Evolutionary conservation across 495 filamentous ascomycete species (phyloP).

Genomic region (Penicillium parvum): DNA sequence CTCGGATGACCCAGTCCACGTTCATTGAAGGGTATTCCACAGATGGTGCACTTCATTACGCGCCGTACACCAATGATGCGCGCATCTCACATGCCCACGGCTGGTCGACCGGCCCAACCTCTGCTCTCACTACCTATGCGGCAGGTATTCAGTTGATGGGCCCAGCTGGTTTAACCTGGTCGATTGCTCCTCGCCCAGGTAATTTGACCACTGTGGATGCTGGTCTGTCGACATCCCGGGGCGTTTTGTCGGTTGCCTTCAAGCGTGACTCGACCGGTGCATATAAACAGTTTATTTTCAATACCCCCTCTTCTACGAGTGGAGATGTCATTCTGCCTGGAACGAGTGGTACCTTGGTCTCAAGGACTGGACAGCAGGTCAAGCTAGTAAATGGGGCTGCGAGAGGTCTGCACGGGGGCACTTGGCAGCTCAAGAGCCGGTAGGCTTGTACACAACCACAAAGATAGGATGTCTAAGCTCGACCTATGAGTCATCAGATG

Average conservation of each 20-base stretch:
- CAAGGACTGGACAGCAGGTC: constrained; percentile 4
- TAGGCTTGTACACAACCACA: background rate
- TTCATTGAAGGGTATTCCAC: constrained; percentile 56
- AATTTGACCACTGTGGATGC: constrained; percentile 45
- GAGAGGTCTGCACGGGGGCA: constrained; percentile 9
- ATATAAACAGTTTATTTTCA: constrained; percentile 12
- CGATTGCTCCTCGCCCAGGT: constrained; percentile 43
- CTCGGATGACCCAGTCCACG: constrained; percentile 55
- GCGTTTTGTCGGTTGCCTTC: background rate
- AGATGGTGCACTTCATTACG: constrained; percentile 53
- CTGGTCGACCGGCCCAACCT: constrained; percentile 55
- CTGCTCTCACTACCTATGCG: constrained; percentile 42
- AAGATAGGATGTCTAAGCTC: background rate
- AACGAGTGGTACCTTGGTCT: constrained; percentile 6
- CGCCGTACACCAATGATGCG: constrained; percentile 49
- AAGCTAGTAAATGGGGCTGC: constrained; percentile 8
- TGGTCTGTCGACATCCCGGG: constrained; percentile 31
- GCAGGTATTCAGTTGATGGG: constrained; percentile 46
- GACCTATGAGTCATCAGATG: background rate
- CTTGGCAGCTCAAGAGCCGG: constrained; percentile 9
- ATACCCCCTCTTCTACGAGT: constrained; percentile 7
- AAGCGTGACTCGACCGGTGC: background rate
- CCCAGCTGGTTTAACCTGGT: constrained; percentile 43
- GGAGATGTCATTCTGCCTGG: constrained; percentile 15
- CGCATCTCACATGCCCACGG: constrained; percentile 56